Conservation (phyloP, 139 green algal species). For the Picochlorum sp. region DNA sequence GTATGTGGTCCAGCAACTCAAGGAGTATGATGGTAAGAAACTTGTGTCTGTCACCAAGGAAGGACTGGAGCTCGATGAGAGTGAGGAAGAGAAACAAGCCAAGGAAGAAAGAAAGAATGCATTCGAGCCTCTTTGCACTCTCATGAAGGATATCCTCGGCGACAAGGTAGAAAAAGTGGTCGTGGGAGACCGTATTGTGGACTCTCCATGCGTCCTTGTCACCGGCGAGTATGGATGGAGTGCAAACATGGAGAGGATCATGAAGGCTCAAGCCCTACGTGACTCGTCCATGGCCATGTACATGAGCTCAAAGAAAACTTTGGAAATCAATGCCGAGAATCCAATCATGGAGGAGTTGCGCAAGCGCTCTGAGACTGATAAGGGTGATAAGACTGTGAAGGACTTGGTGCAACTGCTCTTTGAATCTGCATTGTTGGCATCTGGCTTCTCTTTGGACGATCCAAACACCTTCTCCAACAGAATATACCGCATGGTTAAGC, state of each 20-base stretch:
- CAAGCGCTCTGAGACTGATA: constrained; percentile 13
- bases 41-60: constrained; percentile 97
- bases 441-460: constrained; percentile 96
- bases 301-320: constrained; percentile 98
- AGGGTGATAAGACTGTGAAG: constrained; percentile 97
- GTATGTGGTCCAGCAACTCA: constrained; percentile 99
- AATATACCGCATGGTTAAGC: constrained; percentile 99
- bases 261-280: constrained; percentile 96
- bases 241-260: constrained; percentile 99
- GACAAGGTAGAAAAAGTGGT: constrained; percentile 88
- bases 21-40: constrained; percentile 99
- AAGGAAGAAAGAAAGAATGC: constrained; percentile 91
- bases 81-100: constrained; percentile 54
- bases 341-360: constrained; percentile 81
- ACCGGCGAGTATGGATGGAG: constrained; percentile 99
- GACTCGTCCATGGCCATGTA: constrained; percentile 94
- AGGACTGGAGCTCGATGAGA: constrained; percentile 70
- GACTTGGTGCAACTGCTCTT: constrained; percentile 97
- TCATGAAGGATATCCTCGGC: constrained; percentile 97
- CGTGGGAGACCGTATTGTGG: constrained; percentile 95
- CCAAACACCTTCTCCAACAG: constrained; percentile 90
- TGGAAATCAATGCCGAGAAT: constrained; percentile 99
- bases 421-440: constrained; percentile 94
- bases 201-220: constrained; percentile 98
- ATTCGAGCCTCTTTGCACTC: constrained; percentile 88